Conservation (phyloP, 495 filamentous ascomycete genomes). For the Sordaria brevicollis region DNA sequence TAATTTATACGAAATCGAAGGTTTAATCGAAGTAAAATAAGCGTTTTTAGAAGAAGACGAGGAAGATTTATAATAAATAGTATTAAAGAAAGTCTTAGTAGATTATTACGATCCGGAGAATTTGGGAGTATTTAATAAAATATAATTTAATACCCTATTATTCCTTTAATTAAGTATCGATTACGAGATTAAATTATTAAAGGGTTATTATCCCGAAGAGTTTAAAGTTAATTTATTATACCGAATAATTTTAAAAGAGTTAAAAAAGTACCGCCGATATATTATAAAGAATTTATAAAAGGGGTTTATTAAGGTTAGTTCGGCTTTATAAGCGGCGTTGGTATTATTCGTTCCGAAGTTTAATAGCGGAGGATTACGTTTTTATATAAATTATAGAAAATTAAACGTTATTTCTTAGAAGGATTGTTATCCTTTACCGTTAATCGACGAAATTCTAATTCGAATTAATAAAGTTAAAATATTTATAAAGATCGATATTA, state of each 20-base stretch:
- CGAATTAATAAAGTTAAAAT: slow-evolving; percentile 12
- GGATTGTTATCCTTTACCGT: slow-evolving; percentile 33
- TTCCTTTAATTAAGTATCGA: neutral
- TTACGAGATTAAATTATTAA: neutral
- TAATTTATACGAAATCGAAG: no score
- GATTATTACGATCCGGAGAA: neutral
- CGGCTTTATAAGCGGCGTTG: slow-evolving; percentile 8
- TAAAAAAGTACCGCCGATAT: slow-evolving; percentile 7
- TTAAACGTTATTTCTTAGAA: no score
- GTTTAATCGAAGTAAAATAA: neutral
- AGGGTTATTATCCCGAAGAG: neutral
- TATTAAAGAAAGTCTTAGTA: neutral
- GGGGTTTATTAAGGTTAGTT: slow-evolving; percentile 1
- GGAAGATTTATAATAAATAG: neutral
- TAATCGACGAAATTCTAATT: slow-evolving; percentile 34
- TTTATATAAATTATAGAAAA: slow-evolving; percentile 45
- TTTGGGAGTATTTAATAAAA: neutral
- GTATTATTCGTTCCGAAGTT: slow-evolving; percentile 31
- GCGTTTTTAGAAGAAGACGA: neutral
- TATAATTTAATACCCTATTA: neutral
- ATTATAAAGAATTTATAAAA: slow-evolving; percentile 3
- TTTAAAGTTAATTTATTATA: slow-evolving; percentile 11
- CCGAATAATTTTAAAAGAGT: slow-evolving; percentile 14
- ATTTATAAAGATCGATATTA: no score
- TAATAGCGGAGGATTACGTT: slow-evolving; percentile 17